Base-by-base conservation (phyloP, 345 rosid species). In the Nasturtium officinale region DNA sequence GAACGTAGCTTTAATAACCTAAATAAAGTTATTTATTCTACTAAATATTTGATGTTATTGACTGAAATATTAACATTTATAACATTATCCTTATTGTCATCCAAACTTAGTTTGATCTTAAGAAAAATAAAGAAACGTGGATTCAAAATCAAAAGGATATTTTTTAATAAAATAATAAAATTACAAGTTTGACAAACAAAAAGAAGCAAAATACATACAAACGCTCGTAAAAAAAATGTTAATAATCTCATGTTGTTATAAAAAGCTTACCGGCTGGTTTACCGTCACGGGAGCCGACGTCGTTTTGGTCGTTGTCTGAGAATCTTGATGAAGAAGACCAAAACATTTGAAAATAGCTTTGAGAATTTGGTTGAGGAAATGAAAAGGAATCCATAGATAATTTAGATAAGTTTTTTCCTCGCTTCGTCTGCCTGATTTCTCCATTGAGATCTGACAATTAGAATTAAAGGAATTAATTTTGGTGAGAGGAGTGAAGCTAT, bases 201-300 rank as follows among this genome's bases (percentile, higher is more conserved):
- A 23, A 23, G 2, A 23, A 23, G 25, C 2, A 17, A 2, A 3
- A 54, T 7, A 15, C 18, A 28, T 28, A 13, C 21, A 55, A 55
- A 11, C 60, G 6, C 20, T 55, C 20, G 1, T 1, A 1, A 1
- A 1, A 3, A 28, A 9, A 35, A 9, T 20, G 11, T 7, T 38
- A 18, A 37, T 9, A 25, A 25, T 18, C 42, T 5, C 28, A 25
- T n/a, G 33, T 26, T 71, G 33, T 21, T 3, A 29, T 6, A 32
- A 16, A 33, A 45, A 55, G 23, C 72, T 65, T 74, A 74, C 78
- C 25, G 50, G 45, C 21, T 74, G 60, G 43, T 57, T 65, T 47
- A 38, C 17, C 38, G 29, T 38, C 0, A 3, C 17, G 0, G 54
- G 35, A 66, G 23, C 42, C 40, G 35, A 16, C 7, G 58, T 23